Conservation (phyloP, 306 rosid genomes). For the Spatholobus suberectus region DNA sequence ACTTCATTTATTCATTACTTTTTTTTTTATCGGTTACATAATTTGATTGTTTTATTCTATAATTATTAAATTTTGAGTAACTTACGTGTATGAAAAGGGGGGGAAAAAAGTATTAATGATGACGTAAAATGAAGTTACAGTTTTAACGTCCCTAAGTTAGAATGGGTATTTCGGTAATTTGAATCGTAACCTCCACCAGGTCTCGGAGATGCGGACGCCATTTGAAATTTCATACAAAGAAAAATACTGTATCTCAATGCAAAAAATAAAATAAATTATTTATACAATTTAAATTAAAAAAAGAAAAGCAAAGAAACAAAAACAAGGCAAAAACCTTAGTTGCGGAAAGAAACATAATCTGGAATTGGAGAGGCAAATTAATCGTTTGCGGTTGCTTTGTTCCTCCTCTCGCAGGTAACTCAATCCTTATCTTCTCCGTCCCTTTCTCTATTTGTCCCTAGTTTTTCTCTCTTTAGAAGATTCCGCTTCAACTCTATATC, state of each 20-base stretch:
- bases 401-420: conserved; percentile 69
- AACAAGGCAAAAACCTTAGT: conserved; percentile 39
- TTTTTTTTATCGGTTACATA: not conserved
- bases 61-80: not conserved
- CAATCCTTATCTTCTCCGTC: conserved; percentile 30
- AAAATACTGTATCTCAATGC: conserved; percentile 34
- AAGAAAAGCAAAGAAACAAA: conserved; percentile 11
- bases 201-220: conserved; percentile 59
- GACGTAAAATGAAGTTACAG: conserved; percentile 19
- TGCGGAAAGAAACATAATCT: conserved; percentile 41
- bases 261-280: conserved; percentile 6
- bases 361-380: conserved; percentile 32
- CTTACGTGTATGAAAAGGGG: not conserved
- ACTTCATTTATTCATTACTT: not conserved
- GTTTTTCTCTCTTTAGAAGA: conserved; percentile 36
- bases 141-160: conserved; percentile 15
- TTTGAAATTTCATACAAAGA: conserved; percentile 43
- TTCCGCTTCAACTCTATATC: conserved; percentile 39
- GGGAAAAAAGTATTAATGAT: not conserved
- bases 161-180: conserved; percentile 47
- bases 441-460: not conserved
- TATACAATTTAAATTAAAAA: not conserved
- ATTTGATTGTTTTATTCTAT: not conserved
- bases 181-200: conserved; percentile 18
- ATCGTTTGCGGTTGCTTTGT: conserved; percentile 46